A percentile compares a stretch with the other conserved stretches of the same genome.
phyloP scores from a whole-genome alignment of 306 rosid genomes.

The Trichosanthes cucumerina region DNA sequence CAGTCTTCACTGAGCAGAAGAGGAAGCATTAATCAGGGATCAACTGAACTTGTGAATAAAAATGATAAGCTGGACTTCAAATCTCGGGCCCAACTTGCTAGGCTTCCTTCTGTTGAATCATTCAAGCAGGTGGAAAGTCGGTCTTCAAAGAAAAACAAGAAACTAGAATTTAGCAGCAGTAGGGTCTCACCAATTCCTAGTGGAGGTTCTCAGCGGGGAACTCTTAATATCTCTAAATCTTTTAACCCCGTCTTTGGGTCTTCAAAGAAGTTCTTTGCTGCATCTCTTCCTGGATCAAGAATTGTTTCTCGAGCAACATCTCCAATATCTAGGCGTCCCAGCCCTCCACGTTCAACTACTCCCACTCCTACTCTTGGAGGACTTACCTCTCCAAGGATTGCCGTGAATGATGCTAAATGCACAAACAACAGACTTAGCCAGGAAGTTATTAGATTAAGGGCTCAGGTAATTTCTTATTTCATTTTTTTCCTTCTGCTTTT shows the following conservation, averaged over 20 bases:
- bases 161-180: constrained; percentile 91
- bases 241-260: constrained; percentile 97
- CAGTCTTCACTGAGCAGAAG: constrained; percentile 83
- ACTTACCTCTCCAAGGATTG: constrained; percentile 87
- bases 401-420: constrained; percentile 75
- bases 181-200: constrained; percentile 91
- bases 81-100: constrained; percentile 63
- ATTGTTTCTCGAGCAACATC: constrained; percentile 98
- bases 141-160: constrained; percentile 87
- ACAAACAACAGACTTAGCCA: constrained; percentile 85
- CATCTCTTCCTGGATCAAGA: constrained; percentile 99
- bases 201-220: constrained; percentile 96
- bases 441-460: constrained; percentile 84
- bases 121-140: constrained; percentile 79
- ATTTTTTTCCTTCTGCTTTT: not conserved
- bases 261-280: constrained; percentile 95
- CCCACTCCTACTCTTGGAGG: constrained; percentile 99
- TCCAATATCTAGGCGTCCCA: constrained; percentile 93
- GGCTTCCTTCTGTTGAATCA: constrained; percentile 73
- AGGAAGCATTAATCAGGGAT: constrained; percentile 74
- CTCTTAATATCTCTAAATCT: constrained; percentile 74
- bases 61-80: constrained; percentile 72
- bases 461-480: constrained; percentile 46
- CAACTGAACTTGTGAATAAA: constrained; percentile 59
- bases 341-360: constrained; percentile 99